Evolutionary conservation across 371 early-diverging fungal species (phyloP).

Genomic region (Vairimorpha necatrix): DNA sequence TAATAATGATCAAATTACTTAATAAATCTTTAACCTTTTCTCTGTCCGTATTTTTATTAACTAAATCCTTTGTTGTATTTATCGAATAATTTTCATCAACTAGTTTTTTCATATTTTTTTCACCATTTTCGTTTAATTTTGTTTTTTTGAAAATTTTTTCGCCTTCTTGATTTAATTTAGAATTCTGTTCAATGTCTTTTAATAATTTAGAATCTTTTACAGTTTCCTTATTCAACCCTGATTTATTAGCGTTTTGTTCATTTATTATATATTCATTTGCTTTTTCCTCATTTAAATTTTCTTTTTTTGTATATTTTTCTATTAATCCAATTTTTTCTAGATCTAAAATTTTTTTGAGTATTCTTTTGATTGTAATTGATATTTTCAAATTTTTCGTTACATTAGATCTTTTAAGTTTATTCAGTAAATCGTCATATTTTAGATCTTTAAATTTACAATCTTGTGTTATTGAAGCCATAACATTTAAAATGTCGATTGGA

Average conservation of each 20-base stretch:
- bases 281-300: too few species aligned
- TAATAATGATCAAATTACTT: background rate
- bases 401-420: background rate
- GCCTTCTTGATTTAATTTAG: too few species aligned
- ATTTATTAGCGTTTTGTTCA: too few species aligned
- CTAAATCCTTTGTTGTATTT: too few species aligned
- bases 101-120: too few species aligned
- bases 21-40: background rate
- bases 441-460: background rate
- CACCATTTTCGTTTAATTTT: too few species aligned
- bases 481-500: conserved; percentile 18
- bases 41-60: background rate
- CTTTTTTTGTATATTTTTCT: background rate
- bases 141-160: too few species aligned
- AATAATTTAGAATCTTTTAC: too few species aligned
- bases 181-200: too few species aligned
- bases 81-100: too few species aligned
- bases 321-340: background rate
- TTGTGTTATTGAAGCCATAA: background rate
- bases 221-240: too few species aligned
- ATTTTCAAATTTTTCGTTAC: background rate
- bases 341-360: background rate
- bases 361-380: background rate
- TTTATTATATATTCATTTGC: too few species aligned
- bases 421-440: background rate